Evolutionary conservation across 2,329 filamentous ascomycete genomes (phyloP).

Genomic region (Fusarium circinatum): DNA sequence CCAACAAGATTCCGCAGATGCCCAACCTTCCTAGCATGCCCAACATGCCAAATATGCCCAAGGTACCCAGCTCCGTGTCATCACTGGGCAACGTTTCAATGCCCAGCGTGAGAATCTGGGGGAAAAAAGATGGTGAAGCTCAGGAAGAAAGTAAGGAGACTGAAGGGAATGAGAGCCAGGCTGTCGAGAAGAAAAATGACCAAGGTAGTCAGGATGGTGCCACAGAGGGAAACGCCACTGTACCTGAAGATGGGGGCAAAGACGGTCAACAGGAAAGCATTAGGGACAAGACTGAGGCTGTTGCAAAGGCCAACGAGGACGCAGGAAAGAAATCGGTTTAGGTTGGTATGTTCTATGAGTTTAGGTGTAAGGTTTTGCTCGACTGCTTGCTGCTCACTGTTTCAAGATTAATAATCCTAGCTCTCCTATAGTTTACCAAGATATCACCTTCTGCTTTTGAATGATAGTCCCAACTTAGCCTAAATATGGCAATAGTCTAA

Average conservation of each 20-base stretch:
- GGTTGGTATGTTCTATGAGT: no score
- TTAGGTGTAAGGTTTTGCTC: not conserved
- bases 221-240: not conserved
- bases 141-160: not conserved
- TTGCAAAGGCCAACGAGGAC: not conserved
- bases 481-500: not conserved
- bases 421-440: not conserved
- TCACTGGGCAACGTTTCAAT: slow-evolving; percentile 47
- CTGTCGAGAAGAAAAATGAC: not conserved
- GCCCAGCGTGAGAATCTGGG: slow-evolving; percentile 47
- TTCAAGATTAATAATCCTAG: not conserved
- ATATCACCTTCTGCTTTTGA: not conserved
- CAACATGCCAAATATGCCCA: slow-evolving; percentile 46
- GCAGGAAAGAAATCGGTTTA: not conserved
- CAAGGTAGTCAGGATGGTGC: not conserved
- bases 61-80: slow-evolving; percentile 43
- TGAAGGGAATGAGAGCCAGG: not conserved
- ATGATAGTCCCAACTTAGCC: not conserved
- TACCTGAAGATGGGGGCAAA: not conserved
- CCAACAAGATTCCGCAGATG: slow-evolving; percentile 53
- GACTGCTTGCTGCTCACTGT: not conserved
- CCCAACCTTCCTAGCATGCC: slow-evolving; percentile 48
- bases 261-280: not conserved
- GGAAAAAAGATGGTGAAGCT: slow-evolving; percentile 34
- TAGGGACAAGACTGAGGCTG: not conserved